phyloP scores from a whole-genome alignment of 1,139 yeast species.

The Ogataea hybrid region DNA sequence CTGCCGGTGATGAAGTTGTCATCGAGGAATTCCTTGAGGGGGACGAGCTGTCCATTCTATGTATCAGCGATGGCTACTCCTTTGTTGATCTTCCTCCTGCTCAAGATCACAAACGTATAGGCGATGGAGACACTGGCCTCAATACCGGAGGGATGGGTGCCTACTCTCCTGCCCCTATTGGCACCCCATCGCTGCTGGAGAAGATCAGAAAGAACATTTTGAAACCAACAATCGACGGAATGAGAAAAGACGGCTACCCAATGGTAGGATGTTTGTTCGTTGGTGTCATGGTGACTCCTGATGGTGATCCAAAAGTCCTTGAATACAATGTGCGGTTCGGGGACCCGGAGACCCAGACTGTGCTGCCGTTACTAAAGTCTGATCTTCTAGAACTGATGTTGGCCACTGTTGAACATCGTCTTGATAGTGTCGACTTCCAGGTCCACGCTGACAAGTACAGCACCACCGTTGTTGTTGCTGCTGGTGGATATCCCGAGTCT shows the following conservation, averaged over 20 bases:
- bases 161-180: conserved; percentile 96
- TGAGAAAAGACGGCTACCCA: conserved; percentile 95
- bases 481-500: conserved; percentile 93
- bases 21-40: conserved; percentile 96
- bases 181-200: conserved; percentile 64
- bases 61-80: conserved; percentile 93
- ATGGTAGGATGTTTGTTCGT: conserved; percentile 95
- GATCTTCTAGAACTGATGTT: conserved; percentile 90
- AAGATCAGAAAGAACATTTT: conserved; percentile 72
- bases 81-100: conserved; percentile 93
- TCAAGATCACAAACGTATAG: conserved; percentile 95
- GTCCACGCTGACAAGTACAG: conserved; percentile 63
- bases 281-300: conserved; percentile 86
- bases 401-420: conserved; percentile 93
- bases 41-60: conserved; percentile 90
- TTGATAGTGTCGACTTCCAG: conserved; percentile 76
- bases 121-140: conserved; percentile 89
- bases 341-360: conserved; percentile 98
- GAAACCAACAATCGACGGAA: conserved; percentile 92
- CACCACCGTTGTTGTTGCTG: conserved; percentile 93
- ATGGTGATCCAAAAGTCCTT: conserved; percentile 84
- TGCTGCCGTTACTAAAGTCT: conserved; percentile 83
- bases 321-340: conserved; percentile 98
- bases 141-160: conserved; percentile 99
- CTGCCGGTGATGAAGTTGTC: conserved; percentile 95